phyloP scores from a whole-genome alignment of 352 stramenopile genomes.

The Pythium rhizo-oryzae region DNA sequence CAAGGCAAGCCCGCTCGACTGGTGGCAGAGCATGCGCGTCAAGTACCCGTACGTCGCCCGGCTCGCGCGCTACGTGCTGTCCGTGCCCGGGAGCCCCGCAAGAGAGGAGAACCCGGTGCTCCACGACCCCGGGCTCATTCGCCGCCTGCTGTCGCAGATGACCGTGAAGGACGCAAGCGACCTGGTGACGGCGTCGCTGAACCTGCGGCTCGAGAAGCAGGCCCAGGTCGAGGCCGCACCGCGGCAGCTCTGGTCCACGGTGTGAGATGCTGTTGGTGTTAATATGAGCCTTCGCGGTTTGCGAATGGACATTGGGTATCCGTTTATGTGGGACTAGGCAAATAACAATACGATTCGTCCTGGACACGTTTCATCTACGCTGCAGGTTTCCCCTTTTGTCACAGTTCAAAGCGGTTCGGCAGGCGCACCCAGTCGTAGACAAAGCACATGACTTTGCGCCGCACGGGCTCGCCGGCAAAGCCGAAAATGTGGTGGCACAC shows the following conservation, averaged over 20 bases:
- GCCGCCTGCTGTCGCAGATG: slow-evolving; percentile 17
- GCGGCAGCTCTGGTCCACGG: slow-evolving; percentile 30
- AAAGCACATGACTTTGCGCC: slow-evolving; percentile 22
- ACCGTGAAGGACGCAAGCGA: slow-evolving; percentile 16
- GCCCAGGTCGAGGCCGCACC: slow-evolving; percentile 14
- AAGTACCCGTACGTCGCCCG: slow-evolving; percentile 81
- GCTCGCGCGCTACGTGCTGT: slow-evolving; percentile 67
- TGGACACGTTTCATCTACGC: background rate
- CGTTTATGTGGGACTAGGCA: too few relatives aligned
- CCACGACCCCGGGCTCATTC: slow-evolving; percentile 45
- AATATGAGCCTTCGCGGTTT: background rate
- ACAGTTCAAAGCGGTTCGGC: slow-evolving; percentile 25
- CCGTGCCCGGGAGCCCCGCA: slow-evolving; percentile 57
- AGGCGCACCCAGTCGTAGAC: slow-evolving; percentile 29
- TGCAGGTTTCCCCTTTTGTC: background rate
- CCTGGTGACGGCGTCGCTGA: slow-evolving; percentile 26
- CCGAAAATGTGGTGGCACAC: slow-evolving; percentile 23
- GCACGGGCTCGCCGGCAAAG: slow-evolving; percentile 17
- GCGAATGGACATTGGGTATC: too few relatives aligned
- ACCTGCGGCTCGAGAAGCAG: slow-evolving; percentile 29
- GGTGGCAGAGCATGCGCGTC: slow-evolving; percentile 75
- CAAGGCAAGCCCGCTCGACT: slow-evolving; percentile 67
- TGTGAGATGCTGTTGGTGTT: slow-evolving; percentile 12
- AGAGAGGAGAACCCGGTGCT: slow-evolving; percentile 53
- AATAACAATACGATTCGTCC: too few relatives aligned